A percentile compares a stretch with the other conserved stretches of the same genome.
phyloP scores from a whole-genome alignment of 2,329 filamentous ascomycete species.

The Dactylellina parvicollis region DNA sequence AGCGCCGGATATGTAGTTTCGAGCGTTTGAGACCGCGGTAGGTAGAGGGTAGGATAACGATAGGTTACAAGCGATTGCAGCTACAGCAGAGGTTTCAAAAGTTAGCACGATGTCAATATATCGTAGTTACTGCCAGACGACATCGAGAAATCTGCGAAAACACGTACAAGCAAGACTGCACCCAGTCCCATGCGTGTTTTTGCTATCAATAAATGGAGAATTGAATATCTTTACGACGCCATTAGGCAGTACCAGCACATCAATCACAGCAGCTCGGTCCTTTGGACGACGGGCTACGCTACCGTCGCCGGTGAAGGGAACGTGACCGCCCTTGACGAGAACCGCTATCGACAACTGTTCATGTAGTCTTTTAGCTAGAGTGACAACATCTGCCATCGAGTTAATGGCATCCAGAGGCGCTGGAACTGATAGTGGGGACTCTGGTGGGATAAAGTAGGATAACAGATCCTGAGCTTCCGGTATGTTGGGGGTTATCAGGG shows the following conservation, averaged over 20 bases:
- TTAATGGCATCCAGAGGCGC: constrained; percentile 62
- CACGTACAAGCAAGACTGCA: constrained; percentile 86
- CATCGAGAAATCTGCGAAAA: background rate
- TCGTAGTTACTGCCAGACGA: background rate
- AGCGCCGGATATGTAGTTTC: constrained; percentile 70
- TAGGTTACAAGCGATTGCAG: constrained; percentile 73
- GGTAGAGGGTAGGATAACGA: constrained; percentile 65
- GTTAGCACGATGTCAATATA: background rate
- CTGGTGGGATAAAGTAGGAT: constrained; percentile 53
- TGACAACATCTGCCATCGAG: constrained; percentile 62
- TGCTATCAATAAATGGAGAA: constrained; percentile 75
- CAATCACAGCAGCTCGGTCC: constrained; percentile 75
- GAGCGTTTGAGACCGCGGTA: constrained; percentile 67
- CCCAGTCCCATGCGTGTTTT: constrained; percentile 91
- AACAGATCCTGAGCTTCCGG: constrained; percentile 77
- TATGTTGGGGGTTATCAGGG: constrained; percentile 78
- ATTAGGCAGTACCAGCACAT: constrained; percentile 76
- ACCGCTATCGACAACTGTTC: constrained; percentile 79
- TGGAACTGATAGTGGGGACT: constrained; percentile 60
- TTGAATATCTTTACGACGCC: constrained; percentile 70
- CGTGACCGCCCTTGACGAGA: constrained; percentile 88
- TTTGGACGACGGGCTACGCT: constrained; percentile 68
- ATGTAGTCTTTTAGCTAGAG: constrained; percentile 73
- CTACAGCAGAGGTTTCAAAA: too few relatives aligned
- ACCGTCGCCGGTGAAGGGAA: constrained; percentile 76